phyloP scores from a whole-genome alignment of 805 yeast species.

The Wickerhamomyces queroliae region DNA sequence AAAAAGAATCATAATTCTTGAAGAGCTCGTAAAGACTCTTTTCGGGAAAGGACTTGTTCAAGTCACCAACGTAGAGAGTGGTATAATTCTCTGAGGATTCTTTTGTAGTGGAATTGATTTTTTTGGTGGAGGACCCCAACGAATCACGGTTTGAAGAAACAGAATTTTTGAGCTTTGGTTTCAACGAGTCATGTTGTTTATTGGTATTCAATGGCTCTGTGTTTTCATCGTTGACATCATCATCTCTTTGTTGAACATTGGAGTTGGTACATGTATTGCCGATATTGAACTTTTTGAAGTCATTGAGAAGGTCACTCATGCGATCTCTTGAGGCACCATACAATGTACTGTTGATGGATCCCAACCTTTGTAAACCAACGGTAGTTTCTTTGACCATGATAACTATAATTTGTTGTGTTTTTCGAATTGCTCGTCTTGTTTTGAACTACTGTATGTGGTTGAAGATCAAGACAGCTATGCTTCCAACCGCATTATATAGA shows the following conservation, averaged over 20 bases:
- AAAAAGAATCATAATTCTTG: slow-evolving; percentile 34
- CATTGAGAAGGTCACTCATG: slow-evolving; percentile 21
- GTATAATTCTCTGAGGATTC: not conserved
- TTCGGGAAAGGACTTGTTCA: slow-evolving; percentile 46
- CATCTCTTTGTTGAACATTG: not conserved
- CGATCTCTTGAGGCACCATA: slow-evolving; percentile 22
- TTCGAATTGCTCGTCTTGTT: too few species aligned
- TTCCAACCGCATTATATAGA: too few species aligned
- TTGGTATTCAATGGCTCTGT: not conserved
- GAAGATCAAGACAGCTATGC: too few species aligned
- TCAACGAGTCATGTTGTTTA: slow-evolving; percentile 11
- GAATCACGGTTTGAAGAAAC: not conserved
- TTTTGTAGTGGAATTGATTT: not conserved
- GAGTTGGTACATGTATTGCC: not conserved
- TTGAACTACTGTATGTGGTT: too few species aligned
- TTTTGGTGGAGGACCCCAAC: not conserved
- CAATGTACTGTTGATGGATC: too few species aligned
- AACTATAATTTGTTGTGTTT: too few species aligned
- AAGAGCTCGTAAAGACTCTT: slow-evolving; percentile 40
- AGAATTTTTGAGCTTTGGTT: not conserved
- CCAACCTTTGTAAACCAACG: too few species aligned
- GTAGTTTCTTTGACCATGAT: too few species aligned
- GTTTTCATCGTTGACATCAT: slow-evolving; percentile 4
- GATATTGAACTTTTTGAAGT: slow-evolving; percentile 18
- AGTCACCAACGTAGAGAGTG: slow-evolving; percentile 55